These are phyloP conservation scores for Candida pseudofarinosa DNA, from an alignment of 805 yeast species.

Conservation along the genomic window DNA sequence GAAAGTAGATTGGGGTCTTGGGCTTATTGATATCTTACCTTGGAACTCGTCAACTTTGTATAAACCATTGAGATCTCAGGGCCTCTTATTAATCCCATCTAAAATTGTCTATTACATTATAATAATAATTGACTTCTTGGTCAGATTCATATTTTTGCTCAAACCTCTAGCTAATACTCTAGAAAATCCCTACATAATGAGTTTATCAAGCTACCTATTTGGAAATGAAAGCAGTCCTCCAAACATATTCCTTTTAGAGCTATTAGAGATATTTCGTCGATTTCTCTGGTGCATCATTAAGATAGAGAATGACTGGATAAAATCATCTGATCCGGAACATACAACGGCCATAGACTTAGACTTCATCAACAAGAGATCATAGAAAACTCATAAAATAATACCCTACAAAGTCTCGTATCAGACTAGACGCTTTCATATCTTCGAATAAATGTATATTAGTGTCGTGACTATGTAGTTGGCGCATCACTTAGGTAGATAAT, in stretches of 20 bases:
- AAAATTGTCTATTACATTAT: constrained; percentile 50
- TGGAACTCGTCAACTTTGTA: constrained; percentile 6
- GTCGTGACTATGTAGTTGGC: not conserved
- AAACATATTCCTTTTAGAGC: constrained; percentile 65
- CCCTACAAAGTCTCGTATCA: too few species aligned
- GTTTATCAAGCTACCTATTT: constrained; percentile 28
- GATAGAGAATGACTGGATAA: constrained; percentile 68
- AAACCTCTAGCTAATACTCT: not conserved
- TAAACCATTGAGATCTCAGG: constrained; percentile 15
- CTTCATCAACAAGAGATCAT: not conserved
- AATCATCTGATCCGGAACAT: constrained; percentile 15
- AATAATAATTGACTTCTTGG: constrained; percentile 53
- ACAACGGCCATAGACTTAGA: constrained; percentile 5
- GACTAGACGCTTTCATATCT: too few species aligned
- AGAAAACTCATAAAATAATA: too few species aligned
- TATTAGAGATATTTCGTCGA: constrained; percentile 75
- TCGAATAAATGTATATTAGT: not conserved
- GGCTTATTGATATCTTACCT: constrained; percentile 39
- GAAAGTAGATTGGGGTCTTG: constrained; percentile 81
- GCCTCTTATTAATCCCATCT: constrained; percentile 22
- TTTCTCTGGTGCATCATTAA: constrained; percentile 88
- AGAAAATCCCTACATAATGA: constrained; percentile 7
- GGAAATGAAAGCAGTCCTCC: constrained; percentile 39
- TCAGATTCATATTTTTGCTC: constrained; percentile 72
- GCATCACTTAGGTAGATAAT: not conserved